Evolutionary conservation across 129 eudicot genomes (phyloP).

Genomic region (Arctium lappa): DNA sequence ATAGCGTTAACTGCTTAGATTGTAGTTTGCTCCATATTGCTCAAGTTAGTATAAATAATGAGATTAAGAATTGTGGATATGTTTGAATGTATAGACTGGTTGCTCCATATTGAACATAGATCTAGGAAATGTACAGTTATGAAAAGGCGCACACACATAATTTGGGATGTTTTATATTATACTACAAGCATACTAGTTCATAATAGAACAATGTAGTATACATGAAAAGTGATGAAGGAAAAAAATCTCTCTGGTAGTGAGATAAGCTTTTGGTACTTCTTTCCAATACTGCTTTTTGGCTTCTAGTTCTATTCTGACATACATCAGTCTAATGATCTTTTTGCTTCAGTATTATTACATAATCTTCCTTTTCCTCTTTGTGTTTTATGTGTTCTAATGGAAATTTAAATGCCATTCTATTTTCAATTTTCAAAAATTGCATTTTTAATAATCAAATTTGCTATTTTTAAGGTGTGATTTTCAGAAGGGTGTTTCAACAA

Average conservation of each 20-base stretch:
- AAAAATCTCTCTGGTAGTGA: not conserved
- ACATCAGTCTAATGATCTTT: not conserved
- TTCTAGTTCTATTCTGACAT: not conserved
- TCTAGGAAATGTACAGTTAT: not conserved
- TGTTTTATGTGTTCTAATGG: not conserved
- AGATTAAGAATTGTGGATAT: not conserved
- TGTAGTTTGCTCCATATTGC: not conserved
- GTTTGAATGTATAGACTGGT: not conserved
- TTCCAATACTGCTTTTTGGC: not conserved
- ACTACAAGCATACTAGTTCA: not conserved
- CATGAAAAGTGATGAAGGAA: not conserved
- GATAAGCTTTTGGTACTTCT: not conserved
- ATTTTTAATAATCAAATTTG: not conserved
- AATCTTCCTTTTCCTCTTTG: not conserved
- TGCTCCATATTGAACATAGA: too few relatives aligned
- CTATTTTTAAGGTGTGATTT: not conserved
- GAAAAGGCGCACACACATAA: not conserved
- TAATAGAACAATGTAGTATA: not conserved
- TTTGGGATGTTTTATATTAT: not conserved
- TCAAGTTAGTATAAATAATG: not conserved
- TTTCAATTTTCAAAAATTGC: not conserved
- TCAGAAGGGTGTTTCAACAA: not conserved
- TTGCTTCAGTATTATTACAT: not conserved
- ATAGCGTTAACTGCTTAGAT: too few relatives aligned
- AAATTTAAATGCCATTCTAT: not conserved